phyloP scores from a whole-genome alignment of 495 filamentous ascomycete species.

The Aspergillus coremiiformis region DNA sequence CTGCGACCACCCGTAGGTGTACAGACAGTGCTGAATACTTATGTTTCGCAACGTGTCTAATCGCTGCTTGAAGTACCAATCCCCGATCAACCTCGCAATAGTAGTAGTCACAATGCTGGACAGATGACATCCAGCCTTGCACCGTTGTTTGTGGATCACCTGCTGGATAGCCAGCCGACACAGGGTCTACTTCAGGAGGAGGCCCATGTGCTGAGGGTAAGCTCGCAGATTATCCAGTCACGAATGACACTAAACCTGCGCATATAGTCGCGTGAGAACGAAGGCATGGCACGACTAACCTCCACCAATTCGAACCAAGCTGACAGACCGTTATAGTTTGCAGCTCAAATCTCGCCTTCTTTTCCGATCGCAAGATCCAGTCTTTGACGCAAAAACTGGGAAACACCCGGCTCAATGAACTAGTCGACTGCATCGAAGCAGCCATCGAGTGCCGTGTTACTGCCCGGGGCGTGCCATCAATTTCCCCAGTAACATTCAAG shows the following conservation, averaged over 20 bases:
- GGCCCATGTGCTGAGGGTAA: not conserved
- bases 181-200: not conserved
- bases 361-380: slow-evolving; percentile 26
- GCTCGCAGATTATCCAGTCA: not conserved
- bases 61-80: not conserved
- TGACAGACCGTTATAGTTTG: slow-evolving; percentile 11
- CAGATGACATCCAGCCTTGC: not conserved
- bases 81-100: no score
- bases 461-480: not conserved
- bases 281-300: not conserved
- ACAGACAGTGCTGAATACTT: not conserved
- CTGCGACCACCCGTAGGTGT: not conserved
- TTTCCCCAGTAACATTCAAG: slow-evolving; percentile 1
- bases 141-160: not conserved
- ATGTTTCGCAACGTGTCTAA: not conserved
- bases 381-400: slow-evolving; percentile 27
- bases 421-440: slow-evolving; percentile 20
- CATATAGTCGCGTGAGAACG: not conserved
- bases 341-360: slow-evolving; percentile 29
- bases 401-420: slow-evolving; percentile 27
- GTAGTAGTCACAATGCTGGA: not conserved
- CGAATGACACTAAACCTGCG: not conserved
- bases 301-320: not conserved
- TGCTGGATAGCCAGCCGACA: slow-evolving; percentile 1
- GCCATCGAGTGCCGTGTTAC: slow-evolving; percentile 14